Conservation (phyloP, 192 early-diverging fungal genomes). For the Rhizophagus sp. region DNA sequence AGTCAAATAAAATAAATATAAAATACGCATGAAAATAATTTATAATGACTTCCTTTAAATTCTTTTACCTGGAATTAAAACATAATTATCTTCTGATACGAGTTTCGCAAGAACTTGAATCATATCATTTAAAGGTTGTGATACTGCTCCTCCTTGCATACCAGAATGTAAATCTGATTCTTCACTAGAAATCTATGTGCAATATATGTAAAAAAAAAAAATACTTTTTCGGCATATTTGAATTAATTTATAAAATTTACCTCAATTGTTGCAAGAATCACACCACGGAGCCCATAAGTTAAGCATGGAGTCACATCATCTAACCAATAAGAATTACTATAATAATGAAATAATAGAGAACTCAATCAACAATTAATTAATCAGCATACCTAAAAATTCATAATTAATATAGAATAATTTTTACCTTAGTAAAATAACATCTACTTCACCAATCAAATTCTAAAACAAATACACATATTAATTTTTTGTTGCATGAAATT, state of each 20-base stretch:
- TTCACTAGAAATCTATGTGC: conserved; percentile 37
- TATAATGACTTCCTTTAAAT: background rate
- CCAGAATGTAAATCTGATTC: conserved; percentile 74
- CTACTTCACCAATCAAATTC: conserved; percentile 51
- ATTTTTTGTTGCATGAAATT: background rate
- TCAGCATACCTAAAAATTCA: background rate
- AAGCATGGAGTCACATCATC: conserved; percentile 75
- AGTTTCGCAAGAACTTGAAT: conserved; percentile 62
- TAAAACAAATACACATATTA: conserved; percentile 7
- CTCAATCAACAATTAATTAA: conserved; percentile 13
- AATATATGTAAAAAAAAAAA: too few relatives aligned
- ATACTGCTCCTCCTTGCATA: conserved; percentile 73
- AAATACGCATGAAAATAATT: background rate
- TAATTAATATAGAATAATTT: background rate
- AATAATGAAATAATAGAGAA: conserved; percentile 28
- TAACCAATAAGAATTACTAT: conserved; percentile 78
- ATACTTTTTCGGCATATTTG: background rate
- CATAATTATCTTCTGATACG: conserved; percentile 54
- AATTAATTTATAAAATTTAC: conserved; percentile 38
- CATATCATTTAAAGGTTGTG: conserved; percentile 69
- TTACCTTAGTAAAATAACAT: conserved; percentile 58
- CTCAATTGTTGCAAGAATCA: conserved; percentile 63
- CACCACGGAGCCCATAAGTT: conserved; percentile 78
- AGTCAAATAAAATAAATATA: background rate
- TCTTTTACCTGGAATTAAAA: conserved; percentile 59